A percentile compares a stretch with the other conserved stretches of the same genome.
These are phyloP conservation scores for Xylaria sp. DNA, from an alignment of 2,329 filamentous ascomycete genomes.

Conservation along the genomic window DNA sequence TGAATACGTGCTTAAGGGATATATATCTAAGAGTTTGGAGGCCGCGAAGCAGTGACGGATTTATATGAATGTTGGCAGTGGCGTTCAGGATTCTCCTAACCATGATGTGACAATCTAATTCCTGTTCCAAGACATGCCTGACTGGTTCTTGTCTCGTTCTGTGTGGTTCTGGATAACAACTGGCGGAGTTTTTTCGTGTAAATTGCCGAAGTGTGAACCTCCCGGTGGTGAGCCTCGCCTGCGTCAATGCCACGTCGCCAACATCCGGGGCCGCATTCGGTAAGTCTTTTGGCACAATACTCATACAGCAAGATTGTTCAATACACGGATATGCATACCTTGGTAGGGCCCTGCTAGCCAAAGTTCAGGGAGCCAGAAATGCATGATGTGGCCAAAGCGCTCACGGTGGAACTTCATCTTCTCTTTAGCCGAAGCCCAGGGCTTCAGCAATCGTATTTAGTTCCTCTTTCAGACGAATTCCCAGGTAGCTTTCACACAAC, in stretches of 20 bases:
- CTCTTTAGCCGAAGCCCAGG: constrained; percentile 5
- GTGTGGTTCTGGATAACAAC: not conserved
- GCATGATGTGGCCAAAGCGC: constrained; percentile 19
- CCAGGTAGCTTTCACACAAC: not conserved
- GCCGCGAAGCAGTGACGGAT: not conserved
- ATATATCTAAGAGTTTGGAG: not conserved
- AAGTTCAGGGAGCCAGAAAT: not conserved
- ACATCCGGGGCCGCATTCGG: no score
- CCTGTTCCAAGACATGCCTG: constrained; percentile 10
- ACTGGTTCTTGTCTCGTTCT: not conserved
- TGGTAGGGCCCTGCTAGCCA: not conserved
- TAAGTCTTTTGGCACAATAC: no score
- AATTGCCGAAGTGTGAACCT: no score
- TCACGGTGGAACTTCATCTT: constrained; percentile 6
- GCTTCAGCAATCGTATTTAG: constrained; percentile 18
- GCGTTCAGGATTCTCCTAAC: constrained; percentile 1
- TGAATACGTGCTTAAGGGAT: constrained; percentile 1
- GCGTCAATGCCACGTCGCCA: no score
- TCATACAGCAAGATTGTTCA: not conserved
- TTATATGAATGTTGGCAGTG: not conserved
- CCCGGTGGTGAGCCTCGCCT: no score
- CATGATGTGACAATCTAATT: not conserved
- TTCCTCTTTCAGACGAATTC: constrained; percentile 2
- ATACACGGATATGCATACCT: constrained; percentile 3
- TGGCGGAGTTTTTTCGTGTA: not conserved